Conservation (phyloP, 495 filamentous ascomycete species). For the Talaromyces borbonicus region DNA sequence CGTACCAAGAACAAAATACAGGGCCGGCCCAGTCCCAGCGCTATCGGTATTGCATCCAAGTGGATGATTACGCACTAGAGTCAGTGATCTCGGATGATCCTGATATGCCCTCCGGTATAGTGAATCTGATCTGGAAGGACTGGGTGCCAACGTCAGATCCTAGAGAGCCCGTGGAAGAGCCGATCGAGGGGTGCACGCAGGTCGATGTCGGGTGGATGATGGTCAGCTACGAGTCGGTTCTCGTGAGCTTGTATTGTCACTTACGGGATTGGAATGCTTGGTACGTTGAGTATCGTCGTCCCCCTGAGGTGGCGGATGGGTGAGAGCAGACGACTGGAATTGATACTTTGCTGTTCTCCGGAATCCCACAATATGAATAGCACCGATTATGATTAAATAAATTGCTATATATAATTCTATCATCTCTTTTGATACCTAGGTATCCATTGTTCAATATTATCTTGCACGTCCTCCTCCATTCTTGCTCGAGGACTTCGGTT, state of each 20-base stretch:
- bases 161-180: not conserved
- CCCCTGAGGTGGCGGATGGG: too few species aligned
- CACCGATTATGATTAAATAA: too few species aligned
- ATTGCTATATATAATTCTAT: too few species aligned
- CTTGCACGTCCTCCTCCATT: too few species aligned
- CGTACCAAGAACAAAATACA: slow-evolving; percentile 9
- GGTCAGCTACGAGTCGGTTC: not conserved
- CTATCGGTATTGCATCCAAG: not conserved
- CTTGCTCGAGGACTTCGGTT: too few species aligned
- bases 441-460: too few species aligned
- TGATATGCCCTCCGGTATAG: not conserved
- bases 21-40: not conserved
- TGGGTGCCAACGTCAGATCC: not conserved
- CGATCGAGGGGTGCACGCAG: not conserved
- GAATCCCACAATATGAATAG: too few species aligned
- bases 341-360: too few species aligned
- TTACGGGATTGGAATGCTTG: not conserved
- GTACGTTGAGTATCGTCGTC: not conserved
- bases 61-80: not conserved
- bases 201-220: not conserved
- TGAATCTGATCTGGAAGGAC: not conserved
- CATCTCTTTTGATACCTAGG: too few species aligned
- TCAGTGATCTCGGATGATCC: not conserved
- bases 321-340: too few species aligned
- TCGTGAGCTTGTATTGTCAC: not conserved